These are phyloP conservation scores for Aspergillus chevalieri DNA, from an alignment of 2,329 filamentous ascomycete species.

Conservation along the genomic window DNA sequence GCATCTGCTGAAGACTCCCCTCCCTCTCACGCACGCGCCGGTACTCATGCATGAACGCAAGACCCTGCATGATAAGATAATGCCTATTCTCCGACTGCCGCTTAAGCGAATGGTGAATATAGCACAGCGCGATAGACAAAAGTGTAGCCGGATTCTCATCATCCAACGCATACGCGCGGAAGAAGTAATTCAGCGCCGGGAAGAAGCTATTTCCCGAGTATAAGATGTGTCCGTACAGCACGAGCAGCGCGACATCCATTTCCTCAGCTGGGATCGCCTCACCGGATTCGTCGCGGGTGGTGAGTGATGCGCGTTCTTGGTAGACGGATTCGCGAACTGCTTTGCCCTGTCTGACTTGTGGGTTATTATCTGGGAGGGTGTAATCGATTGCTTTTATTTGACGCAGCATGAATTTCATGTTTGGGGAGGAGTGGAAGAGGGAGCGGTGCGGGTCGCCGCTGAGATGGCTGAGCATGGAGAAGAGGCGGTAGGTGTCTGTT, in stretches of 20 bases:
- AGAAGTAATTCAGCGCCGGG: constrained; percentile 81
- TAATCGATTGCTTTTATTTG: constrained; percentile 88
- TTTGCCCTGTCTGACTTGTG: constrained; percentile 20
- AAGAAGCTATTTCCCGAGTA: constrained; percentile 77
- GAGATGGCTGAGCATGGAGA: constrained; percentile 68
- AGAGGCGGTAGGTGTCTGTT: constrained; percentile 78
- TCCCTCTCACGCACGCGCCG: constrained; percentile 52
- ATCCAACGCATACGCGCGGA: constrained; percentile 66
- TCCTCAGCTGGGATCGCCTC: constrained; percentile 36
- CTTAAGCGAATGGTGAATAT: constrained; percentile 84
- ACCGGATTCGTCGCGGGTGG: constrained; percentile 32
- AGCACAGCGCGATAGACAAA: constrained; percentile 73
- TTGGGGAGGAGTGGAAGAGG: constrained; percentile 70
- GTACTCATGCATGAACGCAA: constrained; percentile 73
- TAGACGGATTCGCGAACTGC: constrained; percentile 38
- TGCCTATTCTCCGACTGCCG: constrained; percentile 85
- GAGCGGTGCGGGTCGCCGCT: constrained; percentile 58
- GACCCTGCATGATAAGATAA: constrained; percentile 76
- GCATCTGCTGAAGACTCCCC: constrained; percentile 40
- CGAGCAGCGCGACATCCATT: constrained; percentile 74
- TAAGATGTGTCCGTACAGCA: constrained; percentile 85
- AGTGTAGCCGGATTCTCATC: constrained; percentile 72
- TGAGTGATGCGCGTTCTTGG: constrained; percentile 37
- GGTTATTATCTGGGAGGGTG: constrained; percentile 50
- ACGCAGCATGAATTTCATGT: constrained; percentile 84